Base-by-base conservation (phyloP, 805 yeast species). In the Saccharomycopsis sp. region DNA sequence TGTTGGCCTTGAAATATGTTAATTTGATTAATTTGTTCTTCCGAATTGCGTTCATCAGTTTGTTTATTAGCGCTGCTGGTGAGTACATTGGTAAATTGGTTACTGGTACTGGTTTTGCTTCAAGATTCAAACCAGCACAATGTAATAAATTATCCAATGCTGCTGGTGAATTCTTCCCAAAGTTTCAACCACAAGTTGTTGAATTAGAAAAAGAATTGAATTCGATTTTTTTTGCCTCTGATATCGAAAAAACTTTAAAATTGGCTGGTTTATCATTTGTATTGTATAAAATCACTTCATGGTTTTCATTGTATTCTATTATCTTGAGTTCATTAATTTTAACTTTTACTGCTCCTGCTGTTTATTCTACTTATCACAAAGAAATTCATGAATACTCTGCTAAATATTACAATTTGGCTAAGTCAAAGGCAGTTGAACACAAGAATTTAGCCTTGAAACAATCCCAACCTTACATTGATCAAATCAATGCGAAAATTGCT, bases 21-120 rank as follows among this genome's bases (percentile, higher is more conserved):
- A 81, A 83, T 60, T 59, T 84, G 54, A 55, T 80, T 55, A 75
- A 78, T 51, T 64, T 80, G 43, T 64, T 81, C 56, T 74, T 81
- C 70, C 77, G 74, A 61, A 50, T 81, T 38, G 65, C 77, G 44
- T 77, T 78, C 60, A 63, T 79, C 51, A 77, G 73, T 22, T 70
- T 88, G 51, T 66, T 73, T 43, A 53, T 74, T 23, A 73, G 90
- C 40, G 93, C 88, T 42, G 70, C 75, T 45, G 84, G 81, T 45
- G 97, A 89, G 68, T 84, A 80, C 59, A 70, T 72, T 46, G 83
- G 95, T 51, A 82, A 82, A 59, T 56, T 77, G 35, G 64, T 82
- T 53, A 72, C 85, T 40, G 96, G 96, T 44, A 64, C 64, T 41
- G 96, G 97, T 16, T 71, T 89, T 51, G 81, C 90, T 50, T 74